These are phyloP conservation scores for Sambucus nigra DNA, from an alignment of 129 eudicot species.

Conservation along the genomic window DNA sequence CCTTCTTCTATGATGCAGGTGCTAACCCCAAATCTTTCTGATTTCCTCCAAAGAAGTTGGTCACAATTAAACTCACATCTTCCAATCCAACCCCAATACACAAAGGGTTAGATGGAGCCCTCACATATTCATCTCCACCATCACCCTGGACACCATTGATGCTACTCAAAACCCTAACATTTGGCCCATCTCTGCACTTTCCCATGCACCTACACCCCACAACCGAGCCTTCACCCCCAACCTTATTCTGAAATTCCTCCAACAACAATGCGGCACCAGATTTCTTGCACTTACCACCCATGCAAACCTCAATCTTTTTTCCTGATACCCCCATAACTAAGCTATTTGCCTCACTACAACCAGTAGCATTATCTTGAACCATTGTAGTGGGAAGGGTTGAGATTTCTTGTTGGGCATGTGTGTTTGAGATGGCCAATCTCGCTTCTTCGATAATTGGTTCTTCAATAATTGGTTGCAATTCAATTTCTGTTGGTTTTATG, in stretches of 20 bases:
- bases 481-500: neutral
- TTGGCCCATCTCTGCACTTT: slow-evolving; percentile 68
- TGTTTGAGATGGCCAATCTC: neutral
- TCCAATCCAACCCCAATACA: slow-evolving; percentile 67
- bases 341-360: neutral
- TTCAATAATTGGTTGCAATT: slow-evolving; percentile 1
- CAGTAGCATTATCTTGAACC: neutral
- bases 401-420: neutral
- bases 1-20: slow-evolving; percentile 1
- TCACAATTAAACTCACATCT: slow-evolving; percentile 62
- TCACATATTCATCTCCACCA: slow-evolving; percentile 6
- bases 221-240: slow-evolving; percentile 44
- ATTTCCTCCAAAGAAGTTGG: slow-evolving; percentile 34
- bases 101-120: slow-evolving; percentile 18
- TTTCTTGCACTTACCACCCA: slow-evolving; percentile 98
- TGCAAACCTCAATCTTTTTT: slow-evolving; percentile 77
- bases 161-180: slow-evolving; percentile 35
- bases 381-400: neutral
- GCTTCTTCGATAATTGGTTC: slow-evolving; percentile 6
- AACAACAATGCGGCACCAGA: slow-evolving; percentile 49
- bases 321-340: neutral
- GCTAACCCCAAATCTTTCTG: slow-evolving; percentile 12
- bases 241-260: slow-evolving; percentile 46
- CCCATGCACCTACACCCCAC: slow-evolving; percentile 95
- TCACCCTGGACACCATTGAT: neutral